Evolutionary conservation across 179 eudicot genomes (phyloP), one percentile per base, ranked within the genome.

Genomic region (Monotropa hypopitys): DNA sequence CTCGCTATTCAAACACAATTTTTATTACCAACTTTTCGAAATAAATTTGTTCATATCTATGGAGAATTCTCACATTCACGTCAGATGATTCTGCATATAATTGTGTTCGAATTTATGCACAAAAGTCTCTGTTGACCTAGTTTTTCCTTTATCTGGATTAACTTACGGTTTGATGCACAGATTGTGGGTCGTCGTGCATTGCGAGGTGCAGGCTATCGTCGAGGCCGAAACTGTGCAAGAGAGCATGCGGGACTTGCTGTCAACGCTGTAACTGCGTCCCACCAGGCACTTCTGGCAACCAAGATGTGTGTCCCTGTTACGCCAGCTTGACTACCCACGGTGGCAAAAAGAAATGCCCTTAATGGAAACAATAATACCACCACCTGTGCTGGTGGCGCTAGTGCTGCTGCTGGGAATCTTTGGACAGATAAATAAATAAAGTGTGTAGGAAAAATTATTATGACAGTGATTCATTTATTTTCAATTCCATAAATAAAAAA

Each of bases 211-310:
- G 21, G 65, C 18, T 69, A 9, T 56, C 83, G n/a, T 80, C 83
- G 5, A 70, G 83, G 62, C 83, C n/a, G n/a, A 56, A 61, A 0
- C 20, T 80, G 72, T 80, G 83, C 79, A 18, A 69, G 1, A 76
- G 83, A 79, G 83, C 83, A 4, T 80, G 83, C 16, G 79, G 79
- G 5, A 80, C 83, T 49, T 80, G 83, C 63, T 80, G 79, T 12
- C 49, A 66, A 5, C 76, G 83, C 3, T 80, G 83, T 76, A 57
- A 76, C 65, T 80, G 83, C n/a, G 83, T 80, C 15, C 83, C 83
- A 4, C 83, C 79, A 0, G 83, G 83, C 7, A 80, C 83, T 49
- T 75, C 74, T 3, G 83, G 83, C 5, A 81, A 81, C 68, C 8
- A 63, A 13, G 73, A 81, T n/a, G 57, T 66, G 5, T 81, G 83